Evolutionary conservation across 2,329 filamentous ascomycete species (phyloP).

Genomic region (Xylaria sp.): DNA sequence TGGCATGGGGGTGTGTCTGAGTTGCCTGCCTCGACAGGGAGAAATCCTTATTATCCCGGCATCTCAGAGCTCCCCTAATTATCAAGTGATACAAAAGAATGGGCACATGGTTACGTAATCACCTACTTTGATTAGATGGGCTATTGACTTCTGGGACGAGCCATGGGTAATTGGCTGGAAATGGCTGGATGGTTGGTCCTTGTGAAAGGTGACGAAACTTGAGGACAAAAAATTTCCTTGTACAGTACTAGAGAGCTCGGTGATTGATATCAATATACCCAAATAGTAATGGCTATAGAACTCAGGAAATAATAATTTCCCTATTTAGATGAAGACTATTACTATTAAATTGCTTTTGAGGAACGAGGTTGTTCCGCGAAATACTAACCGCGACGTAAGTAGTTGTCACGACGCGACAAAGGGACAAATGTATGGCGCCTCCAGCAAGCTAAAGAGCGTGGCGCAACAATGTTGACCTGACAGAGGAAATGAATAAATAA

Average conservation of each 20-base stretch:
- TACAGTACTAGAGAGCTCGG: not conserved
- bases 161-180: not conserved
- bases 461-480: not conserved
- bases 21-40: slow-evolving; percentile 28
- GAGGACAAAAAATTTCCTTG: not conserved
- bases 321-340: not conserved
- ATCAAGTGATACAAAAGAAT: not conserved
- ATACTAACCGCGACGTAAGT: too few species aligned
- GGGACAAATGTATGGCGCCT: too few species aligned
- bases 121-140: not conserved
- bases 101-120: not conserved
- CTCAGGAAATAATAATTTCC: slow-evolving; percentile 14
- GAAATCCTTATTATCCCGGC: slow-evolving; percentile 15
- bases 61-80: slow-evolving; percentile 31
- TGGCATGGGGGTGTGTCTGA: slow-evolving; percentile 37
- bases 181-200: not conserved
- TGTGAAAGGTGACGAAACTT: not conserved
- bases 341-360: not conserved
- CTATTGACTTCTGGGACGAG: not conserved
- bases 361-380: not conserved
- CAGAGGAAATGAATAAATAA: not conserved
- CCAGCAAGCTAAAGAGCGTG: too few species aligned
- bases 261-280: slow-evolving; percentile 24
- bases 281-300: slow-evolving; percentile 17
- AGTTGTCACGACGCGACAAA: too few species aligned